Percentiles rank a stretch among this genome's conserved stretches.
Evolutionary conservation across 768 basidiomycete species (phyloP).

Genomic region (Sarcodon aspratus): DNA sequence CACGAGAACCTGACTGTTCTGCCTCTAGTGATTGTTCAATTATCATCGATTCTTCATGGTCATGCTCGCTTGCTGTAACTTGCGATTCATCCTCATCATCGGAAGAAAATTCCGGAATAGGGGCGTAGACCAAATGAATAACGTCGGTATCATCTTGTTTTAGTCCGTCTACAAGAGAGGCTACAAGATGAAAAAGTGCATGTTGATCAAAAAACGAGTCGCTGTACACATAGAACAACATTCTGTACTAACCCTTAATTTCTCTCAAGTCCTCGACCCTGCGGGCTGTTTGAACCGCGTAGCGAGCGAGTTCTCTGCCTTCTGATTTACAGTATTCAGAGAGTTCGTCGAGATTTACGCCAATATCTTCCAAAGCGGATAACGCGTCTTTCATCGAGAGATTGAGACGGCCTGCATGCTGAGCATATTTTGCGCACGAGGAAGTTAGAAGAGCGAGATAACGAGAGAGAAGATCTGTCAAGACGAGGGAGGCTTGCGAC

Average conservation of each 20-base stretch:
- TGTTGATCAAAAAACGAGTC: conserved; percentile 11
- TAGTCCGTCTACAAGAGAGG: conserved; percentile 49
- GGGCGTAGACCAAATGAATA: conserved; percentile 35
- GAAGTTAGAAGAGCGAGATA: conserved; percentile 57
- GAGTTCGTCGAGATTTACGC: conserved; percentile 60
- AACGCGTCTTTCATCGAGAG: conserved; percentile 51
- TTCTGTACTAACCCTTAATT: conserved; percentile 46
- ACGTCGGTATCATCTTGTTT: conserved; percentile 41
- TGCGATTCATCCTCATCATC: conserved; percentile 21
- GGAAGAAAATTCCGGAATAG: conserved; percentile 18
- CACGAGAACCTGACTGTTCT: conserved; percentile 2
- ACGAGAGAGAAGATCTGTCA: conserved; percentile 68
- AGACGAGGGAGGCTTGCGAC: conserved; percentile 52
- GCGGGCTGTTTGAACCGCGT: conserved; percentile 50
- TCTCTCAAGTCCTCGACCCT: conserved; percentile 66
- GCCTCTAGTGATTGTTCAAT: conserved; percentile 12
- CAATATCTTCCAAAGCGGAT: conserved; percentile 63
- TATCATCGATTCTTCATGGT: conserved; percentile 16
- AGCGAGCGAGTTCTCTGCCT: conserved; percentile 56
- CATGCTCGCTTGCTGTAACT: conserved; percentile 5
- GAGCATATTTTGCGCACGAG: conserved; percentile 62
- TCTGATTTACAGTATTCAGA: conserved; percentile 54
- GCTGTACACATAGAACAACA: conserved; percentile 7
- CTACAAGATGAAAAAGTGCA: conserved; percentile 22
- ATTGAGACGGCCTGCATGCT: conserved; percentile 57